Conservation (phyloP, 257 asterid genomes). For the Lycium ferocissimum region DNA sequence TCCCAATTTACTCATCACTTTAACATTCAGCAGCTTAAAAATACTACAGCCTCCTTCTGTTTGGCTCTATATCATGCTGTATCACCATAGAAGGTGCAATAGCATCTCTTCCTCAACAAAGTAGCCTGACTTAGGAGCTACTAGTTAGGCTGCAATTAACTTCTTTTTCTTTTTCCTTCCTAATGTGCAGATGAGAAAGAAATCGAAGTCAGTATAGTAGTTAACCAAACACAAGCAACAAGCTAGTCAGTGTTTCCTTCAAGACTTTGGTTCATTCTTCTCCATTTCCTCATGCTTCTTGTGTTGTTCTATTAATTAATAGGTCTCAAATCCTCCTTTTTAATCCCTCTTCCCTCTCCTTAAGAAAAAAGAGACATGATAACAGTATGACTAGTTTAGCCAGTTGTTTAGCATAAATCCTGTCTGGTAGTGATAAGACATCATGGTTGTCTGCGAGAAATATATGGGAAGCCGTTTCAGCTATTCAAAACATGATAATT, state of each 20-base stretch:
- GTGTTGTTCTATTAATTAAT: neutral
- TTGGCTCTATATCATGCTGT: neutral
- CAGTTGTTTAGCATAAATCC: neutral
- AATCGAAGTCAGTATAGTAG: neutral
- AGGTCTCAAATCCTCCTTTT: neutral
- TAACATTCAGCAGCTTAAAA: slow-evolving; percentile 10
- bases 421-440: neutral
- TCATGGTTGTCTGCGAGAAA: neutral
- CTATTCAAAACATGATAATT: neutral
- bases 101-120: neutral
- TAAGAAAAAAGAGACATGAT: neutral
- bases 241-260: neutral
- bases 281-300: neutral
- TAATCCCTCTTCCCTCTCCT: neutral
- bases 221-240: neutral
- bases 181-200: neutral
- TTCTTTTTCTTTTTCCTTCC: neutral
- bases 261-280: neutral
- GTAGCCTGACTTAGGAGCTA: neutral
- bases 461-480: neutral
- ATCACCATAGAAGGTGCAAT: neutral
- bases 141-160: neutral
- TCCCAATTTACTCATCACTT: neutral
- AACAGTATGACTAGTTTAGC: neutral
- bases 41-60: neutral